A percentile compares a stretch with the other conserved stretches of the same genome.
Evolutionary conservation across 1,284 basidiomycete species (phyloP).

Genomic region (Austropuccinia psidii): DNA sequence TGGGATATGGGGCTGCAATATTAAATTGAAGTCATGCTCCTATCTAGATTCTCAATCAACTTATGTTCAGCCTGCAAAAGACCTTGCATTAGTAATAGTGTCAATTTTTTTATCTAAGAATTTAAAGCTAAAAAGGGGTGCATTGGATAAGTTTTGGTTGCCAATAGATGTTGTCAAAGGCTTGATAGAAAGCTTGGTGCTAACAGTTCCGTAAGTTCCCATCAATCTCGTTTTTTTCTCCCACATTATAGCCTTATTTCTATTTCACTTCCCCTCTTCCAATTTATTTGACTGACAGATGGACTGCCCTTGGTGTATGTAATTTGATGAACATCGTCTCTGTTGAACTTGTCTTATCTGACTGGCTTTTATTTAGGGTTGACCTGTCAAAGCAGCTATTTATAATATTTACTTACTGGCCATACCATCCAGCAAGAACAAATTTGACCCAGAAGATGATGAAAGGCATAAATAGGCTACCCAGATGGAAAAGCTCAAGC

Average conservation of each 20-base stretch:
- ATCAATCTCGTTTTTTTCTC: no score
- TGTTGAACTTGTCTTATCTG: no score
- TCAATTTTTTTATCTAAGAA: not conserved
- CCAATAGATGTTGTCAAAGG: conserved; percentile 93
- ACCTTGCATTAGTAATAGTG: no score
- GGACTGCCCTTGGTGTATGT: no score
- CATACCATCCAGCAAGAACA: conserved; percentile 26
- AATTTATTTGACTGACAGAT: no score
- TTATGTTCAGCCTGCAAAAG: no score
- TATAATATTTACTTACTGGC: conserved; percentile 36
- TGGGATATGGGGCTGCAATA: no score
- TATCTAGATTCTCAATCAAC: no score
- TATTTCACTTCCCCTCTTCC: no score
- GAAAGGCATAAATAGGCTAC: conserved; percentile 32
- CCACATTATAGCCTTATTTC: no score
- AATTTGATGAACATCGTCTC: no score
- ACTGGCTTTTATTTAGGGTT: conserved; percentile 5
- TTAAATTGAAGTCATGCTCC: no score
- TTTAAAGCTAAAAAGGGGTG: conserved; percentile 68
- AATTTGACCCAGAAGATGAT: conserved; percentile 36
- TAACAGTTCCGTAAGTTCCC: conserved; percentile 37
- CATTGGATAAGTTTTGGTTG: conserved; percentile 89
- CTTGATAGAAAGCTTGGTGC: conserved; percentile 28
- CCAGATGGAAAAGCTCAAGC: conserved; percentile 35
- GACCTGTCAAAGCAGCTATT: conserved; percentile 36